Evolutionary conservation across 2,329 filamentous ascomycete species (phyloP).

Genomic region (Chaetoscypha palmicola): DNA sequence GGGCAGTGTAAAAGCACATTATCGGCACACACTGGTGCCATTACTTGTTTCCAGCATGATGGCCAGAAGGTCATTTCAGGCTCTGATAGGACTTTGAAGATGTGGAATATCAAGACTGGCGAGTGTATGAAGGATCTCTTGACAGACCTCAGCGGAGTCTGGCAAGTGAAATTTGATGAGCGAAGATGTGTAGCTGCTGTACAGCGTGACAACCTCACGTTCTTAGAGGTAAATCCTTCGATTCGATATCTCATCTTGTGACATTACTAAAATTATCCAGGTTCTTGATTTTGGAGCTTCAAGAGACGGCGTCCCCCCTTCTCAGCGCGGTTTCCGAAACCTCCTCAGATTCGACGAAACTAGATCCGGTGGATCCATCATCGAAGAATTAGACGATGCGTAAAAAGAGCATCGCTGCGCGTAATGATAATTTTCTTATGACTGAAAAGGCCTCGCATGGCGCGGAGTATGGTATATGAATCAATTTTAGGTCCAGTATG

Average conservation of each 20-base stretch:
- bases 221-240: slow-evolving; percentile 70
- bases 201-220: slow-evolving; percentile 85
- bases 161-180: slow-evolving; percentile 98
- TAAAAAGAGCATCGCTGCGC: slow-evolving; percentile 5
- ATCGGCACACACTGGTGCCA: slow-evolving; percentile 90
- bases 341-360: slow-evolving; percentile 32
- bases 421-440: slow-evolving; percentile 12
- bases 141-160: slow-evolving; percentile 91
- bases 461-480: slow-evolving; percentile 1
- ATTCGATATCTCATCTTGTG: slow-evolving; percentile 4
- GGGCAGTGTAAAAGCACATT: slow-evolving; percentile 86
- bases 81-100: slow-evolving; percentile 91
- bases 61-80: slow-evolving; percentile 94
- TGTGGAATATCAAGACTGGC: slow-evolving; percentile 94
- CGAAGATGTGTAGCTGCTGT: slow-evolving; percentile 93
- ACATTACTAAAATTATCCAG: slow-evolving; percentile 48
- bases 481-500: not conserved
- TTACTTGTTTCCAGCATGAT: slow-evolving; percentile 98
- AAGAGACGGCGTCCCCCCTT: slow-evolving; percentile 73
- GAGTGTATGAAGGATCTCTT: slow-evolving; percentile 89
- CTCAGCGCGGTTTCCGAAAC: slow-evolving; percentile 73
- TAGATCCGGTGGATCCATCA: slow-evolving; percentile 8
- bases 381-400: slow-evolving; percentile 19
- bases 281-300: slow-evolving; percentile 95
- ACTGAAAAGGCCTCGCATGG: slow-evolving; percentile 3